phyloP scores from a whole-genome alignment of 495 filamentous ascomycete genomes.

The Chaetomium fimeti region DNA sequence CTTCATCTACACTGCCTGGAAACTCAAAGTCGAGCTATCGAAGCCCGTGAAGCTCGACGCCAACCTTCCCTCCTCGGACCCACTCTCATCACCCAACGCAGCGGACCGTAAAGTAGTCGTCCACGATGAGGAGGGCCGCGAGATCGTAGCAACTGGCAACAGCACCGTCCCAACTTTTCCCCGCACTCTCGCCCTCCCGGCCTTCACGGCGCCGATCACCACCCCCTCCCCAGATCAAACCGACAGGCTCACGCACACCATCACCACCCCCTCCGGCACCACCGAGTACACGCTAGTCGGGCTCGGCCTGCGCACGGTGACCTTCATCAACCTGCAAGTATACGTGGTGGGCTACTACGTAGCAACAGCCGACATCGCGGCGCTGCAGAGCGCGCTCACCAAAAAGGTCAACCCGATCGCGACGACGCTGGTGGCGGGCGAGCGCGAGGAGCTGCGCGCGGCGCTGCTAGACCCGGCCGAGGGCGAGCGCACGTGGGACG shows the following conservation, averaged over 20 bases:
- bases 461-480: slow-evolving; percentile 66
- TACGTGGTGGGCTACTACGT: slow-evolving; percentile 93
- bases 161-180: slow-evolving; percentile 81
- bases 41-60: slow-evolving; percentile 48
- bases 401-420: slow-evolving; percentile 62
- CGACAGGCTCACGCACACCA: slow-evolving; percentile 21
- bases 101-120: slow-evolving; percentile 56
- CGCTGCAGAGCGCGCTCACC: slow-evolving; percentile 46
- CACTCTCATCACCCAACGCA: slow-evolving; percentile 42
- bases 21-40: slow-evolving; percentile 38
- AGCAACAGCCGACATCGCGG: slow-evolving; percentile 69
- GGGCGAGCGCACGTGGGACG: slow-evolving; percentile 69
- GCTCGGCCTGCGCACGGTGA: slow-evolving; percentile 82
- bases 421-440: slow-evolving; percentile 73
- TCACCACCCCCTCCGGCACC: slow-evolving; percentile 21
- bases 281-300: slow-evolving; percentile 83
- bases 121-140: slow-evolving; percentile 55
- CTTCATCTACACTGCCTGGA: slow-evolving; percentile 47
- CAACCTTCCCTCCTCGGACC: slow-evolving; percentile 44
- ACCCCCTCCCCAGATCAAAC: slow-evolving; percentile 28
- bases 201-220: slow-evolving; percentile 32
- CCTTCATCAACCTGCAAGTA: slow-evolving; percentile 85
- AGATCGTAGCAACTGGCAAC: slow-evolving; percentile 78
- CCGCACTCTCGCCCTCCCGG: slow-evolving; percentile 61
- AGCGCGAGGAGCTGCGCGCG: slow-evolving; percentile 68